phyloP scores from a whole-genome alignment of 345 rosid species.

The Toxicodendron radicans region DNA sequence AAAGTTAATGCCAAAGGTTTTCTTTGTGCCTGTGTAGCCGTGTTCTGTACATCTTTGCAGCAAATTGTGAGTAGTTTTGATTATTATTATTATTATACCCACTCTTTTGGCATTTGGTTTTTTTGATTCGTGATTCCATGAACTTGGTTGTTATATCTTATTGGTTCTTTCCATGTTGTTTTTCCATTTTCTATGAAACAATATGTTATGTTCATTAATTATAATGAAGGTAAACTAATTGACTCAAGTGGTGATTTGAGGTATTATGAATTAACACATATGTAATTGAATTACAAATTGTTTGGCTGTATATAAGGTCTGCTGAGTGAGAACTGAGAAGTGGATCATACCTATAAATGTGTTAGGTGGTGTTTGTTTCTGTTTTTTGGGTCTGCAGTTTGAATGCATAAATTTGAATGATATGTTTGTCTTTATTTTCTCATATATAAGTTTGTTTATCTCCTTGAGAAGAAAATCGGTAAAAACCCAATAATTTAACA shows the following conservation, averaged over 20 bases:
- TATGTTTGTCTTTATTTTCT: neutral
- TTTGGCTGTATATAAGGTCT: neutral
- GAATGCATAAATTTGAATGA: neutral
- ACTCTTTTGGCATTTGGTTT: neutral
- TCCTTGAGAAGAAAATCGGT: too few relatives aligned
- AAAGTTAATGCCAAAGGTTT: constrained; percentile 94
- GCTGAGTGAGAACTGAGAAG: neutral
- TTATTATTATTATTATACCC: neutral
- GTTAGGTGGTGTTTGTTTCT: too few relatives aligned
- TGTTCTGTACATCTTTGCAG: constrained; percentile 82
- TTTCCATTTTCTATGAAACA: neutral
- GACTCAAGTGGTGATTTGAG: neutral
- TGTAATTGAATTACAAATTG: neutral
- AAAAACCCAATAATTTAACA: too few relatives aligned
- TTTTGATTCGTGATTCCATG: neutral
- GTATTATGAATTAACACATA: neutral
- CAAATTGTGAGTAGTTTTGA: constrained; percentile 72
- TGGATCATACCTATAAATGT: too few relatives aligned
- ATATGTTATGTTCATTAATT: neutral
- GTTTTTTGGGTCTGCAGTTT: too few relatives aligned
- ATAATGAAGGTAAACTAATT: neutral
- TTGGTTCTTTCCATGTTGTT: neutral
- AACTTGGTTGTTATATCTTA: neutral
- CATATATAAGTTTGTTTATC: too few relatives aligned
- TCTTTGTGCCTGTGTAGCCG: constrained; percentile 81